A percentile compares a stretch with the other conserved stretches of the same genome.
Evolutionary conservation across 495 filamentous ascomycete genomes (phyloP).

Genomic region (Corynascus novoguineensis): DNA sequence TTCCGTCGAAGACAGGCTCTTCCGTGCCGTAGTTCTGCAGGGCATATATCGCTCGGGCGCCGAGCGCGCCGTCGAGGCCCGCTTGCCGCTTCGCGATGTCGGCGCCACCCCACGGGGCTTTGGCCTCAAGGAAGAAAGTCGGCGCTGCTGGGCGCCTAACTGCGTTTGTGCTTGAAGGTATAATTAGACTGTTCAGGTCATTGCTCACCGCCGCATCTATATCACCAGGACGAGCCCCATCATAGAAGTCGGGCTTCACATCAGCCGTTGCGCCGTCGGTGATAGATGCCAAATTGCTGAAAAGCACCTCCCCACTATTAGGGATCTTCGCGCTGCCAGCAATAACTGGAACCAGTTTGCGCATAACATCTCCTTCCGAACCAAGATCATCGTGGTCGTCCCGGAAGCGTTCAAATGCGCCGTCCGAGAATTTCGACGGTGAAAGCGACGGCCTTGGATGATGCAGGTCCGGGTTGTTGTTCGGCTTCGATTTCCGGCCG

Average conservation of each 20-base stretch:
- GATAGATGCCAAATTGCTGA: slow-evolving; percentile 17
- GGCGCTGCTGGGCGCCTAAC: not conserved
- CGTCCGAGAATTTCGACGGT: slow-evolving; percentile 6
- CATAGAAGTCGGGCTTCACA: slow-evolving; percentile 29
- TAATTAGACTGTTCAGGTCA: not conserved
- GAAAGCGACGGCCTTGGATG: slow-evolving; percentile 14
- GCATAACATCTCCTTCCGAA: not conserved
- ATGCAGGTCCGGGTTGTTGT: not conserved
- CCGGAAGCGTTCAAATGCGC: slow-evolving; percentile 1
- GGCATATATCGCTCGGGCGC: slow-evolving; percentile 32
- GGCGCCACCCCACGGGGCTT: not conserved
- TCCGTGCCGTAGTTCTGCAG: slow-evolving; percentile 40
- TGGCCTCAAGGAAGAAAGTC: not conserved
- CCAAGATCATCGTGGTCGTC: not conserved
- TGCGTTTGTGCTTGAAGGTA: not conserved
- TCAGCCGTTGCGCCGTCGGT: slow-evolving; percentile 8
- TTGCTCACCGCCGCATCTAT: not conserved
- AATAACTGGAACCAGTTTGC: slow-evolving; percentile 16
- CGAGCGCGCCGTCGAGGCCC: not conserved
- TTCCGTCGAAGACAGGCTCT: slow-evolving; percentile 37
- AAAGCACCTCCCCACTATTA: slow-evolving; percentile 3
- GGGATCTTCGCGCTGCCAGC: slow-evolving; percentile 9
- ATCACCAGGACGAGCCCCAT: slow-evolving; percentile 29
- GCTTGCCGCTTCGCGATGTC: not conserved
- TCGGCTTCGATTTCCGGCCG: not conserved